Base-by-base conservation (phyloP, 495 filamentous ascomycete genomes). In the Geopyxis carbonaria region DNA sequence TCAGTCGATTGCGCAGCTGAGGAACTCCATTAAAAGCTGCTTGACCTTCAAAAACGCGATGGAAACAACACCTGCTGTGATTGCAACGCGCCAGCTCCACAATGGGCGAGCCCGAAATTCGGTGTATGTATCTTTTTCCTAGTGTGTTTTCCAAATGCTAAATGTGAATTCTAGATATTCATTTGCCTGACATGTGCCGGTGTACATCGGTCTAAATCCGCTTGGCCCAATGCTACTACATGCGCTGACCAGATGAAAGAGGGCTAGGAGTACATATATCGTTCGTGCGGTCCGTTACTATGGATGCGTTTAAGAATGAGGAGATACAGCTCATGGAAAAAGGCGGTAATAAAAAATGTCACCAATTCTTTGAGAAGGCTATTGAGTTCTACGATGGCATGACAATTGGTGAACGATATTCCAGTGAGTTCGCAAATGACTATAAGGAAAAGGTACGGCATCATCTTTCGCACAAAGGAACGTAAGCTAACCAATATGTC, bases 161-260 rank as follows among this genome's bases (percentile, higher is more conserved):
- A 23, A n/a, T 6, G 33, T 10, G 24, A 16, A 22, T n/a, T n/a
- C n/a, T 20, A 55, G 51, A 80, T 91, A 60, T 97, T 97, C 61
- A 93, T 95, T 64, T 97, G 89, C 61, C 75, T 97, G 30, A 80
- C 75, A 44, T 97, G 89, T 63, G 89, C 89, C 34, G 89, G 89
- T 45, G 81, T 84, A 20, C 89, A 97, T 64, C 80, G 89, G 39
- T 52, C n/a, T n/a, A 46, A 11, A 23, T 32, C 2, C 34, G 11
- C 18, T 16, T 14, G 5, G 6, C n/a, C 8, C 13, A 15, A 7
- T 16, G 9, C 7, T 6, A 16, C 7, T 6, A 8, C 18, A 25
- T 11, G n/a, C 8, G 9, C 34, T 24, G 9, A 10, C 21, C 4
- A 21, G 19, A 19, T 30, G n/a, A 33, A 20, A 51, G 50, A 48